These are phyloP conservation scores for Drechslerella dactyloides DNA, from an alignment of 2,329 filamentous ascomycete genomes.

Conservation along the genomic window DNA sequence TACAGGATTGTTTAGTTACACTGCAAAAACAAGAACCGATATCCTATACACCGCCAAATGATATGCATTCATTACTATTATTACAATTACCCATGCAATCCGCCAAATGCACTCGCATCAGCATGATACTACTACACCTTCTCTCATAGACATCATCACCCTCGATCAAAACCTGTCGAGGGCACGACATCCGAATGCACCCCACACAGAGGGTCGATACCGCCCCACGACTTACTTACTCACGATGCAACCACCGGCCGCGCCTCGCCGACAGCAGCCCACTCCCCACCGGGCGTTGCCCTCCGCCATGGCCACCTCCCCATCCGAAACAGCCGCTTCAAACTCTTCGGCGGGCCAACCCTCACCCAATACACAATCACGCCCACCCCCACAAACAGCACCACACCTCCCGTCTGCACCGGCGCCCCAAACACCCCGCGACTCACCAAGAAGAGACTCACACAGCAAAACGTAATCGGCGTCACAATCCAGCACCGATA, in stretches of 20 bases:
- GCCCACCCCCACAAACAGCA: constrained; percentile 81
- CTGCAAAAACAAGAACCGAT: no score
- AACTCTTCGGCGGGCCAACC: constrained; percentile 65
- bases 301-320: constrained; percentile 67
- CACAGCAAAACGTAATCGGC: constrained; percentile 97
- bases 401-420: constrained; percentile 83
- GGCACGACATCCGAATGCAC: no score
- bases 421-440: constrained; percentile 90
- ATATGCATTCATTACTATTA: constrained; percentile 3
- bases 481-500: constrained; percentile 97
- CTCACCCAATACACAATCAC: constrained; percentile 89
- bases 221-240: no score
- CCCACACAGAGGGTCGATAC: no score
- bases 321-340: constrained; percentile 59
- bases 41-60: no score
- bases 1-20: no score
- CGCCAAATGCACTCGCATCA: not conserved
- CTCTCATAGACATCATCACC: no score
- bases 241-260: constrained; percentile 59
- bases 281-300: constrained; percentile 64
- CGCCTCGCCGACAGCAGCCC: constrained; percentile 67
- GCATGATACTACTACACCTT: not conserved
- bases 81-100: constrained; percentile 19
- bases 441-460: constrained; percentile 87
- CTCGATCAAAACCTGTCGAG: no score